A percentile compares a stretch with the other conserved stretches of the same genome.
These are phyloP conservation scores for Penicillium freii DNA, from an alignment of 2,329 filamentous ascomycete species.

Conservation along the genomic window DNA sequence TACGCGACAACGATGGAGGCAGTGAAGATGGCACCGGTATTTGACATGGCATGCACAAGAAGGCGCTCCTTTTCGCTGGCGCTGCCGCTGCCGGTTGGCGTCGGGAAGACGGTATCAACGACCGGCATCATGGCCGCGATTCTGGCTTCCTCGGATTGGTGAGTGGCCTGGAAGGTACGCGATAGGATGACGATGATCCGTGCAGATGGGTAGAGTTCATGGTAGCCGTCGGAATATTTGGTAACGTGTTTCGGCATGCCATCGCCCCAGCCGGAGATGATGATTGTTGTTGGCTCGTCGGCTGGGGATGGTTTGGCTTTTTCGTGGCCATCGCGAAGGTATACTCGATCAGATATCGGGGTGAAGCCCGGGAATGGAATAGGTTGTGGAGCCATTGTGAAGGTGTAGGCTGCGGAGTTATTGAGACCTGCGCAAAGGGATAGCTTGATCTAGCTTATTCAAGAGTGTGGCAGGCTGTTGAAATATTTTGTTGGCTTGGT, in stretches of 20 bases:
- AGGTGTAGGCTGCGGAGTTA: background rate
- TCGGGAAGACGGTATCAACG: conserved; percentile 25
- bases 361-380: conserved; percentile 47
- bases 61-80: conserved; percentile 34
- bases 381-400: conserved; percentile 21
- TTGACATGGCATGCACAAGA: conserved; percentile 57
- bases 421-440: background rate
- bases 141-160: conserved; percentile 46
- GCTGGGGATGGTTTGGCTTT: conserved; percentile 30
- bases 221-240: conserved; percentile 57
- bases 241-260: conserved; percentile 54
- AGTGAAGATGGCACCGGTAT: conserved; percentile 57
- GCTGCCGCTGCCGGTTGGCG: conserved; percentile 17
- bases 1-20: conserved; percentile 53
- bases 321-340: conserved; percentile 37
- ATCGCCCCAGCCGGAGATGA: conserved; percentile 61
- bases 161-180: conserved; percentile 50
- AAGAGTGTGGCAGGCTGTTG: background rate
- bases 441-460: background rate
- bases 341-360: conserved; percentile 50
- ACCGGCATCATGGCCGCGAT: conserved; percentile 49
- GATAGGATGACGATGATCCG: conserved; percentile 54
- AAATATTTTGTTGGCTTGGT: background rate
- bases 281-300: conserved; percentile 25
- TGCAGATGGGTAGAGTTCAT: conserved; percentile 51